Conservation (phyloP, 345 rosid species). For the Brassica nigra region DNA sequence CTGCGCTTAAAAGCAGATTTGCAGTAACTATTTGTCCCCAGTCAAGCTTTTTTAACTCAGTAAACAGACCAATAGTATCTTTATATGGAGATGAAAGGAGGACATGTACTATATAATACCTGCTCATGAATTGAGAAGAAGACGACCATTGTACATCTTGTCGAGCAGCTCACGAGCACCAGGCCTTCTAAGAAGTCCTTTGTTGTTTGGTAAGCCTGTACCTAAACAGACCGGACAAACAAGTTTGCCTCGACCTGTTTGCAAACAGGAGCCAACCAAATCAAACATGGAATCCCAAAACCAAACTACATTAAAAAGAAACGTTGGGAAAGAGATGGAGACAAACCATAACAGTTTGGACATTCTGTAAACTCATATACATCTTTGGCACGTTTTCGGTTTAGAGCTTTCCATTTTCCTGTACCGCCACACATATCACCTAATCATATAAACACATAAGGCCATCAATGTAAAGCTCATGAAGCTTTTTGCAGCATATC, state of each 20-base stretch:
- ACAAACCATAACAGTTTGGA: conserved; percentile 90
- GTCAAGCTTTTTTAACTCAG: not conserved
- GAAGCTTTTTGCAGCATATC: not conserved
- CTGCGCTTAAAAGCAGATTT: not conserved
- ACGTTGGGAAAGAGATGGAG: conserved; percentile 10
- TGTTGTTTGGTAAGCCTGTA: conserved; percentile 89
- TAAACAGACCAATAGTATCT: not conserved
- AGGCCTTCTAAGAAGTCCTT: conserved; percentile 92
- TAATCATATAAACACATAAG: conserved; percentile 28
- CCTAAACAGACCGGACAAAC: conserved; percentile 94
- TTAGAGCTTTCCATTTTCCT: conserved; percentile 98
- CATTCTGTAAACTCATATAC: conserved; percentile 95
- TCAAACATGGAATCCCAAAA: not conserved
- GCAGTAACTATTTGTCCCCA: conserved; percentile 1
- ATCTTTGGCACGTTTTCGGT: conserved; percentile 93
- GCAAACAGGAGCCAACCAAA: conserved; percentile 16
- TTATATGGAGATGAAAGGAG: not conserved
- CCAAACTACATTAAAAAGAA: not conserved
- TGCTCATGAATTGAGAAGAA: conserved; percentile 71
- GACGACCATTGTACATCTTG: conserved; percentile 90
- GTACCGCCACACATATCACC: conserved; percentile 99
- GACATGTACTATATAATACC: not conserved
- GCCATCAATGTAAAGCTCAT: not conserved
- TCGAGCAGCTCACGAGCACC: conserved; percentile 79
- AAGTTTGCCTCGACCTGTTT: conserved; percentile 87